Evolutionary conservation across 257 asterid species (phyloP), one percentile per base, ranked within the genome.

Genomic region (Scutellaria galericulata): DNA sequence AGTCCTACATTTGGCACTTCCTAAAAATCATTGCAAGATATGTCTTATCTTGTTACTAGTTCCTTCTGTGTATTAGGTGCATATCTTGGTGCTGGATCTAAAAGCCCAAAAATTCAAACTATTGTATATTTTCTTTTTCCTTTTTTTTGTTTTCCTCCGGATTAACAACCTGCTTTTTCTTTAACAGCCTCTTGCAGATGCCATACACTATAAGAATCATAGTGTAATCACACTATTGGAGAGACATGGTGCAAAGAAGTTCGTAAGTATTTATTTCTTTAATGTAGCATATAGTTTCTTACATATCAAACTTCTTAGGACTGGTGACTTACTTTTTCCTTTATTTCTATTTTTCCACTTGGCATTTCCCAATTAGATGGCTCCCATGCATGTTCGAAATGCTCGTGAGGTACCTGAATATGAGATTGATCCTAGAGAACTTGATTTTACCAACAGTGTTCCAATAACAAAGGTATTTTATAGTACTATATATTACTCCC

Each of bases 121-220:
- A 50, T 31, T 59, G 12, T 7, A 13, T 40, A 22, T 58, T 46
- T 52, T 14, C 45, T 66, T 9, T 66, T 10, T 20, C 39, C 6
- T 9, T 42, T 6, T n/a, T 4, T 27, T 7, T 37, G 2, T 31
- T 31, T 31, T 31, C 0, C 4, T 24, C 58, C 4, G 6, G 40
- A 47, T 53, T 13, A 62, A 54, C 53, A 47, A 70, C 66, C 67
- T 74, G 66, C 7, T 77, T 58, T 77, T 74, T 57, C 74, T 39
- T 69, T 48, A 66, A 71, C 89, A 91, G 97, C 99, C 99, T 72
- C 90, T 94, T 41, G 93, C 89, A 64, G 97, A 94, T 77, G 97
- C 97, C 55, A 74, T 81, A 68, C 97, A 94, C 80, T 94, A 94
- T 79, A 94, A 91, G 67, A 91, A 86, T 63, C 93, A 89, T 14